Evolutionary conservation across 306 rosid species (phyloP).

Genomic region (Clitoria ternatea): DNA sequence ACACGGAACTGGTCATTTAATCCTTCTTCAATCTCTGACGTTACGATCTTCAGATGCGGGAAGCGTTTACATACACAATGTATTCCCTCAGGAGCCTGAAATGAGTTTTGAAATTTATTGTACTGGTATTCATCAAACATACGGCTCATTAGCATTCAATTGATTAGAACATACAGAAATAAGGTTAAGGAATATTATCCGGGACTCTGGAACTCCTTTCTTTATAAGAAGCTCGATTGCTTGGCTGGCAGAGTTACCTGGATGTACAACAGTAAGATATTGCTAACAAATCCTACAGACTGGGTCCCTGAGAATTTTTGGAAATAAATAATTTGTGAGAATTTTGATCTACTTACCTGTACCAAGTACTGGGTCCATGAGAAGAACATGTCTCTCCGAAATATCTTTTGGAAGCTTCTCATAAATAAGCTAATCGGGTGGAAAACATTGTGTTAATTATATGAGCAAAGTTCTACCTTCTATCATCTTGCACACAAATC

Average conservation of each 20-base stretch:
- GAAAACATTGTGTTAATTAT: neutral
- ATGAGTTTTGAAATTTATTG: neutral
- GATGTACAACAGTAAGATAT: neutral
- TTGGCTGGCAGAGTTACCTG: constrained; percentile 86
- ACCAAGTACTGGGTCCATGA: constrained; percentile 88
- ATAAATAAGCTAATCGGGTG: constrained; percentile 58
- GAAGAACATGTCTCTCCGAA: constrained; percentile 93
- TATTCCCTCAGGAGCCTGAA: constrained; percentile 90
- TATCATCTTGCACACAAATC: neutral
- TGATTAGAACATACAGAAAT: constrained; percentile 62
- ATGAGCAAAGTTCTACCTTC: constrained; percentile 7
- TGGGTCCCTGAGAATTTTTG: neutral
- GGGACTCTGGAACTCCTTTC: constrained; percentile 90
- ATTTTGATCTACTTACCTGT: constrained; percentile 48
- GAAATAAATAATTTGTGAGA: neutral
- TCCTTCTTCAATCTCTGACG: constrained; percentile 80
- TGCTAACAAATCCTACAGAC: neutral
- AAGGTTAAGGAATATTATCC: constrained; percentile 79
- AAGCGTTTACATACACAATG: constrained; percentile 66
- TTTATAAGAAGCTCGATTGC: constrained; percentile 81
- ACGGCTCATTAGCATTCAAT: neutral
- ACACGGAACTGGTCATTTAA: constrained; percentile 65
- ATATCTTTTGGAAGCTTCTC: constrained; percentile 95
- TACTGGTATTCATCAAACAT: neutral
- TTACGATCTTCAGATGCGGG: constrained; percentile 73